Evolutionary conservation across 768 basidiomycete species (phyloP).

Genomic region (Pleurotus giganteus): DNA sequence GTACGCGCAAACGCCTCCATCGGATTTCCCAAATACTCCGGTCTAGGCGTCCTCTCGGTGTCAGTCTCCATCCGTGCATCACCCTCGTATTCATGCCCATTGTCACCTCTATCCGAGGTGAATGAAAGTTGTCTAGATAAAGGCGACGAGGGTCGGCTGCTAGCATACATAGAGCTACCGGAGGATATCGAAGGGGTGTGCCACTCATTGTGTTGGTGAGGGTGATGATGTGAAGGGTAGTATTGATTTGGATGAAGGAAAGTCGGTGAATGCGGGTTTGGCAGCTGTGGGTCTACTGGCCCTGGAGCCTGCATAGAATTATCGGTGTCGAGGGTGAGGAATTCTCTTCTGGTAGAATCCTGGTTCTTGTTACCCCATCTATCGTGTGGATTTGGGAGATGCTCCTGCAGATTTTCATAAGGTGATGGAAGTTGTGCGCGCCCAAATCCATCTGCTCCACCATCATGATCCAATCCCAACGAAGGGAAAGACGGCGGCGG

Average conservation of each 20-base stretch:
- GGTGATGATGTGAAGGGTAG: neutral
- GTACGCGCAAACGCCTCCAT: neutral
- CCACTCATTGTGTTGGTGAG: neutral
- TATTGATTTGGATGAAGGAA: neutral
- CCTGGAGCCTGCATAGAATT: too few relatives aligned
- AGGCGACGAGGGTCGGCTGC: neutral
- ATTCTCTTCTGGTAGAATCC: neutral
- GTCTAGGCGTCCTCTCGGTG: neutral
- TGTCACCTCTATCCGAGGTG: neutral
- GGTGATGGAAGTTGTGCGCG: too few relatives aligned
- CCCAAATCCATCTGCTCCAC: too few relatives aligned
- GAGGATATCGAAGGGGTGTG: neutral
- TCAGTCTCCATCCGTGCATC: neutral
- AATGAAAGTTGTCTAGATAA: slow-evolving; percentile 3
- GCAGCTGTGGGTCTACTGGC: neutral
- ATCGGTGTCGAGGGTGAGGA: neutral
- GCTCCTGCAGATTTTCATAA: too few relatives aligned
- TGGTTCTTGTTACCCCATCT: too few relatives aligned
- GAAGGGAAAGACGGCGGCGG: too few relatives aligned
- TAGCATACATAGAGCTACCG: neutral
- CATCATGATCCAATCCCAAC: neutral
- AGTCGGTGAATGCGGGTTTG: neutral
- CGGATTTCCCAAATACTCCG: neutral
- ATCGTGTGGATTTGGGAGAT: too few relatives aligned
- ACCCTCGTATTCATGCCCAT: neutral